Base-by-base conservation (phyloP, 768 basidiomycete species). In the Daedaleopsis nitida region DNA sequence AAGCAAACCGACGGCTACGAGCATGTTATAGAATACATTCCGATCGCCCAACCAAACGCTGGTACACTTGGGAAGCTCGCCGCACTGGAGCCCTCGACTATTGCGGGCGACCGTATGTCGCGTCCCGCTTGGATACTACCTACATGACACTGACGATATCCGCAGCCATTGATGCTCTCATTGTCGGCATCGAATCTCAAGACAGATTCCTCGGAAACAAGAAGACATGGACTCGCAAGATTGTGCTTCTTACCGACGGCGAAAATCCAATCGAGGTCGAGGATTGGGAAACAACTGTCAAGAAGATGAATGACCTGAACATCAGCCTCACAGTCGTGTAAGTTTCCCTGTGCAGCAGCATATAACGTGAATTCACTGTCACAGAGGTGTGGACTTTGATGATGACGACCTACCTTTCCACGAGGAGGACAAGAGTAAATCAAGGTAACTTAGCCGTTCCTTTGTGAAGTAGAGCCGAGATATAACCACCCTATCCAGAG, bases 361-460 rank as follows among this genome's bases (percentile, higher is more conserved):
- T 21, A 65, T 24, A 14, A 3, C 34, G 7, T 42, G 35, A 2
- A 60, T 17, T 13, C 42, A 39, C 6, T 11, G 19, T n/a, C 37
- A 32, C 65, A 96, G 94, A n/a, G 94, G 94, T 6, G 81, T 94
- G 44, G 92, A 94, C 73, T 96, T 96, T 74, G 92, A 86, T 63
- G 91, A 94, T 66, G 86, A 87, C 39, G 83, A 86, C 19, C 73
- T 83, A 13, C 82, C 74, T 0, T 90, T 82, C 69, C 71, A 77
- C 11, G 88, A 94, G 70, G 81, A 87, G 54, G 76, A 85, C 63
- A 96, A 96, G 71, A 78, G 84, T 7, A 59, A 77, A 83, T 86
- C 54, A 96, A 96, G 83, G 96, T 93, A 64, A 34, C 65, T 23
- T 27, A 50, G 34, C 21, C 24, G 9, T 13, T 49, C 13, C 13